Evolutionary conservation across 805 yeast genomes (phyloP).

Genomic region (Candida khao-thaluensis): DNA sequence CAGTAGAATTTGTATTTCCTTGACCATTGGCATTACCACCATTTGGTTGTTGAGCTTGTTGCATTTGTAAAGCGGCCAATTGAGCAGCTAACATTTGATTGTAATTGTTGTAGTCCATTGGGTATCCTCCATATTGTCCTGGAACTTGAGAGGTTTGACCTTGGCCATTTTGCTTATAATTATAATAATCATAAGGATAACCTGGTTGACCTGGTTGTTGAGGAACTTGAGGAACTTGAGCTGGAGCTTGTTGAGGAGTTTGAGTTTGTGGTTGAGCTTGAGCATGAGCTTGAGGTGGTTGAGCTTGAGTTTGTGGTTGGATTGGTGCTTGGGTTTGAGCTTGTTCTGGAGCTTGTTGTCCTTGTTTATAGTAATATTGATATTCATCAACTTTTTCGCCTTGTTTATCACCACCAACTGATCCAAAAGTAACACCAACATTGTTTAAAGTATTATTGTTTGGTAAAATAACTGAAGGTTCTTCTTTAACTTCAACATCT

Average conservation of each 20-base stretch:
- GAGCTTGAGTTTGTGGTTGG: constrained; percentile 11
- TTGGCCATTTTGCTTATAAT: constrained; percentile 30
- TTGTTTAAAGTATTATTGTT: constrained; percentile 44
- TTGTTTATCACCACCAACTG: constrained; percentile 49
- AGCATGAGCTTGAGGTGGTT: background rate
- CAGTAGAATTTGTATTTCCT: constrained; percentile 19
- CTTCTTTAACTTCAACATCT: constrained; percentile 17
- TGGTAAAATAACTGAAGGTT: constrained; percentile 52
- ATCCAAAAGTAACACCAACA: constrained; percentile 64
- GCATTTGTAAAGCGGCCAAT: constrained; percentile 16
- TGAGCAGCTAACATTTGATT: constrained; percentile 31
- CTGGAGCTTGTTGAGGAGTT: constrained; percentile 21
- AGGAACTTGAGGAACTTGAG: constrained; percentile 20
- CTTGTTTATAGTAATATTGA: constrained; percentile 10
- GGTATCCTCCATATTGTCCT: constrained; percentile 44
- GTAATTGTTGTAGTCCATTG: constrained; percentile 44
- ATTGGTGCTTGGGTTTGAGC: constrained; percentile 12
- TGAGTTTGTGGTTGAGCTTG: constrained; percentile 19
- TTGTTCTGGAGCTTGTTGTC: constrained; percentile 11
- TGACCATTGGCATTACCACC: constrained; percentile 28
- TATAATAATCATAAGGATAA: constrained; percentile 22
- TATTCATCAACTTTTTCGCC: constrained; percentile 21
- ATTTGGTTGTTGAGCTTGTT: constrained; percentile 12
- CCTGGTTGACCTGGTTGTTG: constrained; percentile 17
- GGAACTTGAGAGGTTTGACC: constrained; percentile 41